phyloP scores from a whole-genome alignment of 345 rosid genomes.

The Euphorbia peplus region DNA sequence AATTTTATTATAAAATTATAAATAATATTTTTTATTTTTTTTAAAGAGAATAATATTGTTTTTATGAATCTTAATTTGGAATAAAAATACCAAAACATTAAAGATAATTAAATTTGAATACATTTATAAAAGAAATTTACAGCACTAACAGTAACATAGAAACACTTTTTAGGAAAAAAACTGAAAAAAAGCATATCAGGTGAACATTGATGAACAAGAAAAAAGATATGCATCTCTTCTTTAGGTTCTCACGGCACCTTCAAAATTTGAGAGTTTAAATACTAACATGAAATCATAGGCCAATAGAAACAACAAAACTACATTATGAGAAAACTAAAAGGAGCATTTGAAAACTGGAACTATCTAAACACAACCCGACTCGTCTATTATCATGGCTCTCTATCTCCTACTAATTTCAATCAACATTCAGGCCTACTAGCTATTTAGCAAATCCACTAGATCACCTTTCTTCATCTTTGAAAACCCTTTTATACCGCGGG shows the following conservation, averaged over 20 bases:
- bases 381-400: constrained; percentile 1
- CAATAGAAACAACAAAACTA: neutral
- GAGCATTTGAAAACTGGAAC: constrained; percentile 18
- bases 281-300: neutral
- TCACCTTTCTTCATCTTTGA: constrained; percentile 83
- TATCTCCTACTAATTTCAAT: constrained; percentile 6
- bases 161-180: no score
- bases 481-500: constrained; percentile 72
- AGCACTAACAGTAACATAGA: no score
- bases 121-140: no score
- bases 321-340: constrained; percentile 14
- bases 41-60: no score
- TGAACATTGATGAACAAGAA: neutral
- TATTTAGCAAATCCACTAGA: constrained; percentile 52
- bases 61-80: no score
- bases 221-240: neutral
- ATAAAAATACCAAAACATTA: no score
- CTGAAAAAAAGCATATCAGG: neutral
- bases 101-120: no score
- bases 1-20: no score
- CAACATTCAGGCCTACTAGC: constrained; percentile 26
- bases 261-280: neutral
- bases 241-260: neutral
- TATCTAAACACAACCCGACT: constrained; percentile 11
- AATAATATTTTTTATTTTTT: no score